Percentiles rank a stretch among this genome's conserved stretches.
These are phyloP conservation scores for Malus sieversii DNA, from an alignment of 306 rosid genomes.

Conservation along the genomic window DNA sequence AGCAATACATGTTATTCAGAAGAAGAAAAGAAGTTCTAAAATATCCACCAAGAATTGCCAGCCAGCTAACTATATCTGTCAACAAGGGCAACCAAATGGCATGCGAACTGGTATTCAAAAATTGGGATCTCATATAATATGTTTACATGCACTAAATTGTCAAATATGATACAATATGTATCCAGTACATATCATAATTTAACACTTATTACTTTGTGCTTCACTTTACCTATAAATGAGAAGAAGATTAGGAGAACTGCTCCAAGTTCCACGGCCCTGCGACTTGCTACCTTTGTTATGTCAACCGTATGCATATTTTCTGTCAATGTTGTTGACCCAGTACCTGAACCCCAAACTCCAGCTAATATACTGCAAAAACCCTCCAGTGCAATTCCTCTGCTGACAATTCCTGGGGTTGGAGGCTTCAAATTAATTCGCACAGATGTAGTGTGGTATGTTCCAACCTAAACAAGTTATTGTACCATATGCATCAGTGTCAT, in stretches of 20 bases:
- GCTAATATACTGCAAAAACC: slow-evolving; percentile 92
- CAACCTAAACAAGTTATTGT: slow-evolving; percentile 46
- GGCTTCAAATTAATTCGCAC: slow-evolving; percentile 49
- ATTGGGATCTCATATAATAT: too few species aligned
- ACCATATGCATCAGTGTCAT: background rate
- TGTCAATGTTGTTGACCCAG: slow-evolving; percentile 89
- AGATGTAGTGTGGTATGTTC: slow-evolving; percentile 67
- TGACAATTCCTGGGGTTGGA: slow-evolving; percentile 72
- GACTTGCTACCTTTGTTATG: slow-evolving; percentile 72
- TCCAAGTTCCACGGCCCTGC: slow-evolving; percentile 68
- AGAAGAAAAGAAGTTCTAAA: background rate
- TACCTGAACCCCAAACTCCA: slow-evolving; percentile 92
- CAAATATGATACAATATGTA: background rate
- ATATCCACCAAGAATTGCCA: background rate
- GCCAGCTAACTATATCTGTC: background rate
- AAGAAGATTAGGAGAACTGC: slow-evolving; percentile 67
- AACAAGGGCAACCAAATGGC: background rate
- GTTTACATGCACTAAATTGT: too few species aligned
- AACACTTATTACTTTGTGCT: background rate
- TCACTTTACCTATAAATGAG: slow-evolving; percentile 66
- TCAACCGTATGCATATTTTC: slow-evolving; percentile 75
- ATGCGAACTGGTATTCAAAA: too few species aligned
- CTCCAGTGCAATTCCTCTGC: slow-evolving; percentile 94
- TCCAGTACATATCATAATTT: background rate
- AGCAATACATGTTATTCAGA: background rate